Evolutionary conservation across 345 rosid genomes (phyloP), one percentile per base, ranked within the genome.

Genomic region (Eucalyptus tenuipes): DNA sequence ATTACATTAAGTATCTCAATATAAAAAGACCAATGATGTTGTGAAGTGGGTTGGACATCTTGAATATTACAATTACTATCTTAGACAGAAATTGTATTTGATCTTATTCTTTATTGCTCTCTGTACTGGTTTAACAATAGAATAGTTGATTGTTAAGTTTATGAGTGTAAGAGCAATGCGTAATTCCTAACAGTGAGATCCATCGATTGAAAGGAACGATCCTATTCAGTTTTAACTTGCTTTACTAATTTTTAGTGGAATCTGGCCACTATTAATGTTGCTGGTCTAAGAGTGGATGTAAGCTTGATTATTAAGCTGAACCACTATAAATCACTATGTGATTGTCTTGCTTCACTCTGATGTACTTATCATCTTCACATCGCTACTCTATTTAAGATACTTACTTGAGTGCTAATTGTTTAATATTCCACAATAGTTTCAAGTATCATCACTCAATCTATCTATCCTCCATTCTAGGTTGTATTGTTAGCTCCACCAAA

Each of bases 231-330:
- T 55, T 22, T 55, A 55, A 55, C 29, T 55, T 55, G 13, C 61
- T 55, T 0, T 0, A 0, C 61, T 55, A 4, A 55, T 24, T 55
- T 20, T 55, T 55, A 55, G 61, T 55, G 13, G 61, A 55, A 24
- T 55, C 3, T 6, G 0, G 61, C 13, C 13, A 24, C 29, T 55
- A 55, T 55, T 24, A 55, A 55, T 22, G 29, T 0, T 10, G 29
- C 29, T 24, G 24, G 29, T 24, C 1, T 22, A 3, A 55, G 59
- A 55, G 0, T 55, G 13, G 61, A 55, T 0, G 1, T 24, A 55
- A 24, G 61, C 13, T 55, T 55, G 61, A 55, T 55, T 55, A 55
- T 55, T 24, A 20, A 22, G 1, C 5, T 0, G 0, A 22, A 55
- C 61, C 61, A 55, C 2, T 22, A 55, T 55, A 55, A 2, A 24